Evolutionary conservation across 768 basidiomycete genomes (phyloP).

Genomic region (Terana coerulea): DNA sequence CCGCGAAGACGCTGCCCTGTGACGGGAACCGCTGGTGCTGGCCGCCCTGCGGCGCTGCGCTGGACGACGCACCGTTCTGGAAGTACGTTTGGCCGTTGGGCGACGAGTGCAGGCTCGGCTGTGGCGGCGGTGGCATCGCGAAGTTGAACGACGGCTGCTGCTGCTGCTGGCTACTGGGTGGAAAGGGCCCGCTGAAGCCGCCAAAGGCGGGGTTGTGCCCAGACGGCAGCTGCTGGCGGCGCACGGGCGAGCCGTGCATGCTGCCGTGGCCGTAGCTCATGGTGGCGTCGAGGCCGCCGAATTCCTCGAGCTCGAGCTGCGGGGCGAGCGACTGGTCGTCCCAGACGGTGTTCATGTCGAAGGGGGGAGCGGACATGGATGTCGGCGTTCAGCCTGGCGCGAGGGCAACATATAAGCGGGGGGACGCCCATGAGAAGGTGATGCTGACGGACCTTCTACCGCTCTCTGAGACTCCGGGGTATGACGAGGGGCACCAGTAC

Average conservation of each 20-base stretch:
- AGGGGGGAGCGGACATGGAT: constrained; percentile 18
- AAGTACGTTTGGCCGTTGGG: not conserved
- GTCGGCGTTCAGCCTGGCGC: not conserved
- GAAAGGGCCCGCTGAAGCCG: constrained; percentile 6
- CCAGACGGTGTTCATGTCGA: constrained; percentile 13
- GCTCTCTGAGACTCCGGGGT: not conserved
- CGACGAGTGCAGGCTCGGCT: not conserved
- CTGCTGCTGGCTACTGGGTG: not conserved
- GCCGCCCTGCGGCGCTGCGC: not conserved
- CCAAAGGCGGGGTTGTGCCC: constrained; percentile 2
- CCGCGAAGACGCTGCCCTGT: not conserved
- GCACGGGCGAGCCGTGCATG: not conserved
- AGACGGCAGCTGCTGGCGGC: not conserved
- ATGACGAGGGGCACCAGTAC: not conserved
- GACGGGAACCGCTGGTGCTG: not conserved
- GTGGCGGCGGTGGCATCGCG: not conserved
- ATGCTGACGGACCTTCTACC: no score
- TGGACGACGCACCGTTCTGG: not conserved
- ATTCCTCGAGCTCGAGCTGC: constrained; percentile 16
- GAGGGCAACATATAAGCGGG: not conserved
- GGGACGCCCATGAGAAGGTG: not conserved
- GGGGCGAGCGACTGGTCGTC: constrained; percentile 11
- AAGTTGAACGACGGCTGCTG: constrained; percentile 8
- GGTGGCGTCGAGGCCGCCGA: not conserved
- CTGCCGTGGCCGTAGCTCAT: not conserved